A percentile compares a stretch with the other conserved stretches of the same genome.
These are phyloP conservation scores for Pterulicium gracile DNA, from an alignment of 1,284 basidiomycete species.

Conservation along the genomic window DNA sequence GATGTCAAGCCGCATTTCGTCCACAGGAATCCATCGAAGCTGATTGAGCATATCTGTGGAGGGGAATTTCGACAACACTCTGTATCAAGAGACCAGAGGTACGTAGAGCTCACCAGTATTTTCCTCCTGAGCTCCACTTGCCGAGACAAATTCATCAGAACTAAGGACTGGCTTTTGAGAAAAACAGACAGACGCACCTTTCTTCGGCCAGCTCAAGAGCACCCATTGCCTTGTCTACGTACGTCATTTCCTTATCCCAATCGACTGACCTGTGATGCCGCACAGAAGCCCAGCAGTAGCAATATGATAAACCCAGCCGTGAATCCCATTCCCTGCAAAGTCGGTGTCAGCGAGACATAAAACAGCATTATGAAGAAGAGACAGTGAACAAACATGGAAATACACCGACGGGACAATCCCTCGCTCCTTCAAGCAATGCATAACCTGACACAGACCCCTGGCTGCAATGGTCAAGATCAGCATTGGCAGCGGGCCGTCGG, in stretches of 20 bases:
- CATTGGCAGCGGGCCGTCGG: background rate
- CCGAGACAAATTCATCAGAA: too few relatives aligned
- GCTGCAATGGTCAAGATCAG: background rate
- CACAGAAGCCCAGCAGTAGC: background rate
- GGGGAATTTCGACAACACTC: too few relatives aligned
- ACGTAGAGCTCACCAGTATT: background rate
- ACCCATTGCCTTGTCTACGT: background rate
- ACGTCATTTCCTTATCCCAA: constrained; percentile 1
- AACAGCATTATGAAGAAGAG: background rate
- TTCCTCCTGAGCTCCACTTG: background rate
- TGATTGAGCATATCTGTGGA: background rate
- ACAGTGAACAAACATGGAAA: background rate
- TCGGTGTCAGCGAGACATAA: background rate
- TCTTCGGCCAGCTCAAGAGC: background rate
- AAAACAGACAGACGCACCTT: too few relatives aligned
- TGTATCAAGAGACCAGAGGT: too few relatives aligned
- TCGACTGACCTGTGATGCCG: background rate
- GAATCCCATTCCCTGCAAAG: background rate
- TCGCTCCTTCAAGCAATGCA: background rate
- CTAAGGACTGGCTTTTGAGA: too few relatives aligned
- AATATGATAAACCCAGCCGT: background rate
- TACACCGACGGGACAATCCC: background rate
- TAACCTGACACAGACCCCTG: background rate
- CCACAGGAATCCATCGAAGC: background rate
- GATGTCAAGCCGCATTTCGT: too few relatives aligned